Evolutionary conservation across 176 grass and related monocot genomes (phyloP).

Genomic region (Zizania latifolia): DNA sequence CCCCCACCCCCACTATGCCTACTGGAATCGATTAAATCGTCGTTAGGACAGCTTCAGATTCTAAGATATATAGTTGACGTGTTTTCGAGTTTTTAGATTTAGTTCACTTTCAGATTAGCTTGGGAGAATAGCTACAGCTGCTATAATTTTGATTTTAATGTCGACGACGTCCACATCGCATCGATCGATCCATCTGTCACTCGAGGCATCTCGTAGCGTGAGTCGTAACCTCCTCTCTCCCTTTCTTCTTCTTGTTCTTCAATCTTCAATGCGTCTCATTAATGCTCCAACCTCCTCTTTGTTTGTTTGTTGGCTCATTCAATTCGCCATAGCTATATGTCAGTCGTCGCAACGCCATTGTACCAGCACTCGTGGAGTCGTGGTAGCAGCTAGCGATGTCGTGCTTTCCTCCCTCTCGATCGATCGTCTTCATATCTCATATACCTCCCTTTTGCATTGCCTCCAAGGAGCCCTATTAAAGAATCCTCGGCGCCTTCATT

Average conservation of each 20-base stretch:
- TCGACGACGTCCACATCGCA: neutral
- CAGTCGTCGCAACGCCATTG: too few relatives aligned
- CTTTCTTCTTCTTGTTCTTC: slow-evolving; percentile 19
- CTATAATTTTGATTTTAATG: too few relatives aligned
- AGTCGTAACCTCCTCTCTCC: neutral
- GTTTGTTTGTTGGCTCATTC: slow-evolving; percentile 51
- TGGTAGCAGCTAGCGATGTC: neutral
- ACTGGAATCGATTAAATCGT: slow-evolving; percentile 19
- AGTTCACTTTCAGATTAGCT: too few relatives aligned
- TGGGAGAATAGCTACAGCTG: too few relatives aligned
- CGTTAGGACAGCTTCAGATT: too few relatives aligned
- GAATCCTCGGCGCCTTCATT: slow-evolving; percentile 15
- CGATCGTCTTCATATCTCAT: neutral
- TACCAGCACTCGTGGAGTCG: neutral
- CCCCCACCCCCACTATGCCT: neutral
- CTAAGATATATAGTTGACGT: too few relatives aligned
- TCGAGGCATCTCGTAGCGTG: slow-evolving; percentile 34
- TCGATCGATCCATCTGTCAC: slow-evolving; percentile 7
- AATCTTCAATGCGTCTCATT: slow-evolving; percentile 36
- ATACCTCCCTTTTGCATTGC: neutral
- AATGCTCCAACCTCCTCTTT: slow-evolving; percentile 61
- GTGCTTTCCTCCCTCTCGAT: neutral
- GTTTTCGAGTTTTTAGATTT: too few relatives aligned
- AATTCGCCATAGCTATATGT: slow-evolving; percentile 34
- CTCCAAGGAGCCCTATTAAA: slow-evolving; percentile 28